These are phyloP conservation scores for Barbatosphaeria neglecta DNA, from an alignment of 495 filamentous ascomycete species.

Conservation along the genomic window DNA sequence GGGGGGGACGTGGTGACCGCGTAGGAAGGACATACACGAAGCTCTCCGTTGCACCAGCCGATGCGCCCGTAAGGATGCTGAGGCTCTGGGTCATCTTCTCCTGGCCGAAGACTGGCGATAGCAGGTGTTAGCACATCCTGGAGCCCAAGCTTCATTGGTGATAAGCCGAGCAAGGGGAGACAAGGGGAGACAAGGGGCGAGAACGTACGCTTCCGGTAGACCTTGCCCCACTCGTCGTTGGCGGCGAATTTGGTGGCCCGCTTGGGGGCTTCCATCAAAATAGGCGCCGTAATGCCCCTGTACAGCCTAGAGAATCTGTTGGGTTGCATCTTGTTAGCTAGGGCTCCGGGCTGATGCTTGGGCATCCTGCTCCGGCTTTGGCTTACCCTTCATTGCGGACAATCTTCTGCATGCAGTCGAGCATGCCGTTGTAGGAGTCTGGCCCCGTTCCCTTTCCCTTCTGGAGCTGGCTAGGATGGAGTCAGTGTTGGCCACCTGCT, in stretches of 20 bases:
- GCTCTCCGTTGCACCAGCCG: slow-evolving; percentile 88
- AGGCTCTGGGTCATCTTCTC: slow-evolving; percentile 82
- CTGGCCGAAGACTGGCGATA: slow-evolving; percentile 65
- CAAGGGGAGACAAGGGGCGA: neutral
- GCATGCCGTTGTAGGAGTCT: slow-evolving; percentile 87
- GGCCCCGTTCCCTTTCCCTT: slow-evolving; percentile 54
- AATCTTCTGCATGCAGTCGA: slow-evolving; percentile 96
- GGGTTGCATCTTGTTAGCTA: slow-evolving; percentile 9
- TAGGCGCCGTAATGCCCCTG: slow-evolving; percentile 89
- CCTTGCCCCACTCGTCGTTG: slow-evolving; percentile 92
- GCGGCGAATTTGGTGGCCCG: slow-evolving; percentile 97
- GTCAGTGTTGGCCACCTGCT: slow-evolving; percentile 17
- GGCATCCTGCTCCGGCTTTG: neutral
- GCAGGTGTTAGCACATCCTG: neutral
- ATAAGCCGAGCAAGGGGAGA: neutral
- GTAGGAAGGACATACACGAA: slow-evolving; percentile 60
- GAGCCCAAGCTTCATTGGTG: too few relatives aligned
- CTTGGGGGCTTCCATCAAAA: slow-evolving; percentile 98
- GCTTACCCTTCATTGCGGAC: slow-evolving; percentile 82
- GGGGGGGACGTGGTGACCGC: too few relatives aligned
- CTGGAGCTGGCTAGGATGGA: slow-evolving; percentile 65
- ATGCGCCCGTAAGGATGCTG: slow-evolving; percentile 83
- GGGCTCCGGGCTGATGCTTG: neutral
- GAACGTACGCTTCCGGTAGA: slow-evolving; percentile 58
- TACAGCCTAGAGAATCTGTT: slow-evolving; percentile 75